Evolutionary conservation across 1,284 basidiomycete genomes (phyloP).

Genomic region (Apiotrichum domesticum): DNA sequence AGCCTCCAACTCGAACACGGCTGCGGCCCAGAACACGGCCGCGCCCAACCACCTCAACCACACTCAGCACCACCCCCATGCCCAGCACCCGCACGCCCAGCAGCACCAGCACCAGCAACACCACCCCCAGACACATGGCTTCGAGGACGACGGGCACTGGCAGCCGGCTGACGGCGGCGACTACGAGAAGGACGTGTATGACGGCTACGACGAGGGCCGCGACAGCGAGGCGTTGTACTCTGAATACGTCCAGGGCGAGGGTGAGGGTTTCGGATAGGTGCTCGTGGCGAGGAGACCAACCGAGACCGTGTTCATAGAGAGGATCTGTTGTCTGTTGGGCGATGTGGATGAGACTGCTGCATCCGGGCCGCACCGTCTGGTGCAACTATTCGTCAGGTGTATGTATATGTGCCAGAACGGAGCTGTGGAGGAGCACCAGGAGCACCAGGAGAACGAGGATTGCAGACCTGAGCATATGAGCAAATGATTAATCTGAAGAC

Average conservation of each 20-base stretch:
- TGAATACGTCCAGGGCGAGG: constrained; percentile 18
- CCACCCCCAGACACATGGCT: neutral
- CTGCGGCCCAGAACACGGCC: neutral
- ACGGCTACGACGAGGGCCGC: constrained; percentile 7
- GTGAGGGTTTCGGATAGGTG: constrained; percentile 13
- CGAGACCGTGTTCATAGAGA: too few relatives aligned
- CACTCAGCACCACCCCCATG: neutral
- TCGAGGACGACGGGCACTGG: neutral
- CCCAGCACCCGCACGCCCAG: neutral
- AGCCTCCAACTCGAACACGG: neutral
- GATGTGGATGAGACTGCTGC: too few relatives aligned
- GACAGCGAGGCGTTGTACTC: constrained; percentile 15
- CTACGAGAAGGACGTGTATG: constrained; percentile 4
- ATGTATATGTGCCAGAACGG: neutral
- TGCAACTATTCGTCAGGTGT: neutral
- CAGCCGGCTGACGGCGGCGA: neutral
- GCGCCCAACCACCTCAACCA: neutral
- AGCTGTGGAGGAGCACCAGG: too few relatives aligned
- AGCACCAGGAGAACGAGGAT: too few relatives aligned
- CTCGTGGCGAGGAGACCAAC: too few relatives aligned
- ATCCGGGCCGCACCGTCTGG: too few relatives aligned
- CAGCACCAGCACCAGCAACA: neutral
- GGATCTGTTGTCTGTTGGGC: too few relatives aligned
- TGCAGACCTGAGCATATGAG: too few relatives aligned
- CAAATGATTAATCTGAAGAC: too few relatives aligned